These are phyloP conservation scores for Quercus wislizeni DNA, from an alignment of 306 rosid genomes.

Conservation along the genomic window DNA sequence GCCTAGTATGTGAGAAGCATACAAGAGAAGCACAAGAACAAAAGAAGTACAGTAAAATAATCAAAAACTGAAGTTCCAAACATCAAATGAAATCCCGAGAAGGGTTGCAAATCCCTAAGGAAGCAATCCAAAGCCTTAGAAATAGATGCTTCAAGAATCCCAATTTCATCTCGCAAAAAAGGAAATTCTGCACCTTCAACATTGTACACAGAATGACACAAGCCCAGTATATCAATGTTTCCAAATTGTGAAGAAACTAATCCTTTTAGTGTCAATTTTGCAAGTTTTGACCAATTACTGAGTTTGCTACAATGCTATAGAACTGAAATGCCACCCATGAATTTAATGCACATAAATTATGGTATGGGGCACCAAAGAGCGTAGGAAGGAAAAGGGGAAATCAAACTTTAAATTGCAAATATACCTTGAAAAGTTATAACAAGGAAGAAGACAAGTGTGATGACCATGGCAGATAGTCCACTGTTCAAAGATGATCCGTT, in stretches of 20 bases:
- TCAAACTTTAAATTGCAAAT: slow-evolving; percentile 8
- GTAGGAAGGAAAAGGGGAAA: neutral
- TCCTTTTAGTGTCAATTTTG: neutral
- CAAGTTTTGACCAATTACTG: neutral
- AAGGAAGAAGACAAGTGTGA: slow-evolving; percentile 56
- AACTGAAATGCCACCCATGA: neutral
- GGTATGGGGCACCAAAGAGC: slow-evolving; percentile 1
- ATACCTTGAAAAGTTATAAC: slow-evolving; percentile 61
- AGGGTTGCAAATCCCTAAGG: neutral
- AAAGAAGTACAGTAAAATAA: neutral
- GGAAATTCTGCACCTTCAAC: neutral
- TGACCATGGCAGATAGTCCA: slow-evolving; percentile 51
- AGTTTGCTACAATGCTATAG: neutral
- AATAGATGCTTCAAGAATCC: neutral
- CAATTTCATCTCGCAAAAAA: neutral
- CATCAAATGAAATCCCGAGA: neutral
- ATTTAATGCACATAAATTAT: neutral
- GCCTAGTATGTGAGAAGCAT: too few species aligned
- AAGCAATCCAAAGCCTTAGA: neutral
- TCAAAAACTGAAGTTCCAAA: neutral
- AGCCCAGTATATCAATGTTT: neutral
- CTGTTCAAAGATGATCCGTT: slow-evolving; percentile 44
- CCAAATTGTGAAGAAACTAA: neutral
- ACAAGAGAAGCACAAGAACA: neutral
- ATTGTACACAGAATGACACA: neutral